A percentile compares a stretch with the other conserved stretches of the same genome.
Evolutionary conservation across 345 rosid species (phyloP).

Genomic region (Hibiscus mutabilis): DNA sequence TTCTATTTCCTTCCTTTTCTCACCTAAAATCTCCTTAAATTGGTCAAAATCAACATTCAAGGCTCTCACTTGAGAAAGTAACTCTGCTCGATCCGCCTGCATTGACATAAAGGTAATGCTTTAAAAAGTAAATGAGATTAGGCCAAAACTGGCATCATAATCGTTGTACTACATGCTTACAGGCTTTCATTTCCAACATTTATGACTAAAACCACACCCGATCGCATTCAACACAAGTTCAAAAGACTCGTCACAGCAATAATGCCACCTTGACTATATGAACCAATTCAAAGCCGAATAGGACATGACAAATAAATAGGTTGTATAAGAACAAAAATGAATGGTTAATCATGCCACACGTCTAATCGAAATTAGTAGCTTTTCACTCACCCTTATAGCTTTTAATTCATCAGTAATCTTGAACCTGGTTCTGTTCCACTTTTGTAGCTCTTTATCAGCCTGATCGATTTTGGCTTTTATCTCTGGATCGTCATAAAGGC

Average conservation of each 20-base stretch:
- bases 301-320: not conserved
- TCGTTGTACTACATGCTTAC: not conserved
- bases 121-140: not conserved
- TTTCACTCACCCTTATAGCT: conserved; percentile 52
- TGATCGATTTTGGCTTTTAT: conserved; percentile 53
- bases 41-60: conserved; percentile 38
- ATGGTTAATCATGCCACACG: not conserved
- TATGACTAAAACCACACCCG: not conserved
- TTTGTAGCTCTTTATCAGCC: conserved; percentile 54
- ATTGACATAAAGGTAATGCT: not conserved
- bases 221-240: not conserved
- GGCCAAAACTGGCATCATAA: not conserved
- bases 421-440: conserved; percentile 34
- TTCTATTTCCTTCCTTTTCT: conserved; percentile 71
- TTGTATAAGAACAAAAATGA: not conserved
- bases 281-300: not conserved
- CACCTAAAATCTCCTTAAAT: conserved; percentile 41
- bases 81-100: not conserved
- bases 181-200: not conserved
- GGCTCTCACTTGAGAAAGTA: conserved; percentile 18
- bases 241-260: not conserved
- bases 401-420: conserved; percentile 37
- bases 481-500: conserved; percentile 53
- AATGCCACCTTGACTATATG: not conserved
- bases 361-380: not conserved